These are phyloP conservation scores for Quercus wislizeni DNA, from an alignment of 306 rosid species.

Conservation along the genomic window DNA sequence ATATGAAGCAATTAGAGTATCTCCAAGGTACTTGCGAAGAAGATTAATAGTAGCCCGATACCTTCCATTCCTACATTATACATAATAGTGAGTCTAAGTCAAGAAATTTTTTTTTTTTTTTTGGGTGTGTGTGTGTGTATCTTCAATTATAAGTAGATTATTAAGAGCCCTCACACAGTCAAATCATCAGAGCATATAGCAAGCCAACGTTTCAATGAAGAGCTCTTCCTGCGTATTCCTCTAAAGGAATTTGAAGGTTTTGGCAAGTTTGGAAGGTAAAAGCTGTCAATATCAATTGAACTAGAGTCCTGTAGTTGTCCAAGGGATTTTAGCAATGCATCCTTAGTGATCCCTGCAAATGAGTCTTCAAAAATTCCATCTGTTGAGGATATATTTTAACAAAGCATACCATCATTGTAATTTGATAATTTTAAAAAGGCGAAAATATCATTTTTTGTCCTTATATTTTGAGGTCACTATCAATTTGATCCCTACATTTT, in stretches of 20 bases:
- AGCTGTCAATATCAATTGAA: slow-evolving; percentile 50
- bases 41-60: slow-evolving; percentile 55
- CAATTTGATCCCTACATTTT: too few relatives aligned
- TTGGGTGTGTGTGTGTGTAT: too few relatives aligned
- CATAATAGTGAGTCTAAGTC: slow-evolving; percentile 18
- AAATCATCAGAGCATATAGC: slow-evolving; percentile 79
- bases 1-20: slow-evolving; percentile 82
- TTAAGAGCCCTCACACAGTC: slow-evolving; percentile 52
- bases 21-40: slow-evolving; percentile 95
- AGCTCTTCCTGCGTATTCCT: slow-evolving; percentile 83
- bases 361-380: slow-evolving; percentile 55
- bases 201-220: slow-evolving; percentile 96
- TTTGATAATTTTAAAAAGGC: neutral
- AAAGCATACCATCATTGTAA: neutral
- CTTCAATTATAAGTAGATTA: neutral
- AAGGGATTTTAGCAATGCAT: slow-evolving; percentile 59
- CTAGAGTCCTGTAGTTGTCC: slow-evolving; percentile 43
- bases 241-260: slow-evolving; percentile 72
- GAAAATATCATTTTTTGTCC: too few relatives aligned
- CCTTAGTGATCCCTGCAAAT: slow-evolving; percentile 60
- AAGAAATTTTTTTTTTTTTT: neutral
- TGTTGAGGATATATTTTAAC: slow-evolving; percentile 20
- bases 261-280: slow-evolving; percentile 76
- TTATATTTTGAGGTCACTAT: too few relatives aligned
- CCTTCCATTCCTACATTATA: slow-evolving; percentile 63